Base-by-base conservation (phyloP, 2,329 filamentous ascomycete species). In the Penicillium olsonii region DNA sequence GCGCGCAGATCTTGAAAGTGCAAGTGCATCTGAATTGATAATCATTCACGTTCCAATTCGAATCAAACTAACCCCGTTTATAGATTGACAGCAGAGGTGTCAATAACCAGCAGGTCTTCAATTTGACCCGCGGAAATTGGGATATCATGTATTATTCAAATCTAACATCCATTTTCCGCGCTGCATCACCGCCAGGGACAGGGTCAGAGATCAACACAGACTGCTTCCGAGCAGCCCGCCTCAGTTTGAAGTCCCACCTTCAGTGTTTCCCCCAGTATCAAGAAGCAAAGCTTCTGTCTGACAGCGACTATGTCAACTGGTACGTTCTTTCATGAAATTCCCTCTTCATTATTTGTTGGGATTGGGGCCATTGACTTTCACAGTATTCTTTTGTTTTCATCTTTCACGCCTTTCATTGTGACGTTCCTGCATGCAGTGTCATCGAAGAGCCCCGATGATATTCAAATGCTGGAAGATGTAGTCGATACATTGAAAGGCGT, bases 351-450 rank as follows among this genome's bases (percentile, higher is more conserved):
- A n/a, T n/a, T n/a, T n/a, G n/a, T n/a, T n/a, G n/a, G 9, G 3
- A 29, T 29, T 29, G 14, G 3, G 26, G 5, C 9, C 9, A 29
- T 12, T 31, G n/a, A n/a, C 12, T 18, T 14, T 22, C 6, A n/a
- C 15, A 63, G 63, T 57, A 48, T 64, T 11, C 50, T 64, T 3
- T 39, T 64, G 1, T 63, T 54, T 15, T 51, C 56, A 1, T 62
- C 61, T 2, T 62, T 63, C 22, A 64, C 57, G 42, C 34, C 53
- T 5, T 61, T 66, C 31, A 58, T 66, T 18, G 61, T 66, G 0
- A 54, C 62, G 2, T 64, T 66, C 39, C 55, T 55, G 19, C 53
- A 56, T 15, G 44, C 51, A 4, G 52, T 58, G 15, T 55, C 61
- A 4, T 52, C 61, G 8, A 54, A 33, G 5, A 57, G 50, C 33